Conservation (phyloP, 495 filamentous ascomycete genomes). For the Penicillium diatomitis region DNA sequence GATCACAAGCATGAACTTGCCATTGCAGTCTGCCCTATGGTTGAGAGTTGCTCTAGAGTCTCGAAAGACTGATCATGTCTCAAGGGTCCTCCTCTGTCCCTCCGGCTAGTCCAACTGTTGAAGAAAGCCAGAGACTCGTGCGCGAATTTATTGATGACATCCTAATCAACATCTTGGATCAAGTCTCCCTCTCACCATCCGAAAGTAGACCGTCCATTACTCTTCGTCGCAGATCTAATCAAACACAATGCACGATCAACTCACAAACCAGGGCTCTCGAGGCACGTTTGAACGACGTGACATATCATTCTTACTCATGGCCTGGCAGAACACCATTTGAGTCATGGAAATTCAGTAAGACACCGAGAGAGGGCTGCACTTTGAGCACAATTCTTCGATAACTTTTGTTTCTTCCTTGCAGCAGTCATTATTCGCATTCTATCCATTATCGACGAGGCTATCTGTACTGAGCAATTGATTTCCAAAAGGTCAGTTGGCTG, state of each 20-base stretch:
- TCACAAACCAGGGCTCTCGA: conserved; percentile 22
- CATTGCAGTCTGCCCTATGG: too few relatives aligned
- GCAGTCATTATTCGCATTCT: conserved; percentile 59
- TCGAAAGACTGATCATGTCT: too few relatives aligned
- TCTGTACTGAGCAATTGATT: conserved; percentile 51
- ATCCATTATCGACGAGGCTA: conserved; percentile 58
- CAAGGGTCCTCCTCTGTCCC: too few relatives aligned
- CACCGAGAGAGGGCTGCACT: not conserved
- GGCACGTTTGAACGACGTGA: conserved; percentile 3
- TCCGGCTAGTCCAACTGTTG: too few relatives aligned
- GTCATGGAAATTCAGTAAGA: conserved; percentile 58
- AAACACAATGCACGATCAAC: conserved; percentile 19
- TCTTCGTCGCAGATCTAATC: conserved; percentile 19
- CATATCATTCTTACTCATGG: conserved; percentile 36
- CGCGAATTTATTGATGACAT: conserved; percentile 27
- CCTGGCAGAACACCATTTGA: conserved; percentile 50
- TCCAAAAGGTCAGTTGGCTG: conserved; percentile 58
- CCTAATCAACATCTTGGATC: conserved; percentile 17
- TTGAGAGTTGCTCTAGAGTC: too few relatives aligned
- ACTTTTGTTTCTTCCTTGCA: conserved; percentile 8
- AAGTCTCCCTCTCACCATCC: conserved; percentile 14
- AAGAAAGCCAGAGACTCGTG: conserved; percentile 6
- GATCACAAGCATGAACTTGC: too few relatives aligned
- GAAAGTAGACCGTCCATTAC: conserved; percentile 25
- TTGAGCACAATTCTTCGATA: not conserved